A percentile compares a stretch with the other conserved stretches of the same genome.
Conservation (phyloP, 108 stramenopile genomes). For the Skeletonema costatum region DNA sequence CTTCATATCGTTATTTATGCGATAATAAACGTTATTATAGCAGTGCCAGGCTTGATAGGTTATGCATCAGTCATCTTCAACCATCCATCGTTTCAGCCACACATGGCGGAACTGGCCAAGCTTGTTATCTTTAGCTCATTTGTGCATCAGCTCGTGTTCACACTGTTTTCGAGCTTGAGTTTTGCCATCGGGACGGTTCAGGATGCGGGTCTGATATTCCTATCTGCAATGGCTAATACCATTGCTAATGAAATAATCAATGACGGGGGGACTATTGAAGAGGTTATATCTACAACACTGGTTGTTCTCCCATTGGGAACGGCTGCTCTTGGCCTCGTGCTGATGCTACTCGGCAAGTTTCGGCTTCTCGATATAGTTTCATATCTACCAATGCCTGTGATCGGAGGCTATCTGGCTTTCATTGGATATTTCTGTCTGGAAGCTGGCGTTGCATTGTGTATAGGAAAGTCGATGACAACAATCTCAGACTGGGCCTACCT, state of each 20-base stretch:
- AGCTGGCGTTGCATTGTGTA: conserved; percentile 86
- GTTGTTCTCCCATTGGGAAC: conserved; percentile 77
- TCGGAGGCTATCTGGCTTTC: conserved; percentile 90
- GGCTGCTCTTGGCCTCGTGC: conserved; percentile 78
- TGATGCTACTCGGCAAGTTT: conserved; percentile 87
- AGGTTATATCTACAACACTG: conserved; percentile 74
- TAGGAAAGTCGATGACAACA: conserved; percentile 64
- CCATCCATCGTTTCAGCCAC: conserved; percentile 55
- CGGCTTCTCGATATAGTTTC: conserved; percentile 82
- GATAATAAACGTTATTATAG: conserved; percentile 72
- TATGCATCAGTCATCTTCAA: conserved; percentile 91
- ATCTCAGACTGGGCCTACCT: conserved; percentile 70
- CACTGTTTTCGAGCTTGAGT: conserved; percentile 71
- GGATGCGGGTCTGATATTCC: conserved; percentile 96
- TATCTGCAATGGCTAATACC: conserved; percentile 81
- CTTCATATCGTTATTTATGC: conserved; percentile 45
- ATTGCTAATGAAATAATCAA: conserved; percentile 71
- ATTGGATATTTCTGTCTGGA: conserved; percentile 93
- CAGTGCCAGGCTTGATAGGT: conserved; percentile 78
- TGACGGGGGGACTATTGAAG: conserved; percentile 56
- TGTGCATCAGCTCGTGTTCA: conserved; percentile 88
- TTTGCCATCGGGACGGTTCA: conserved; percentile 95
- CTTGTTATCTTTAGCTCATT: conserved; percentile 78
- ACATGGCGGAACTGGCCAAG: conserved; percentile 78
- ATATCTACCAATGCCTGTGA: conserved; percentile 91